Percentiles rank a stretch among this genome's conserved stretches.
Evolutionary conservation across 2,329 filamentous ascomycete genomes (phyloP).

Genomic region (Teratosphaeria epicoccoides): DNA sequence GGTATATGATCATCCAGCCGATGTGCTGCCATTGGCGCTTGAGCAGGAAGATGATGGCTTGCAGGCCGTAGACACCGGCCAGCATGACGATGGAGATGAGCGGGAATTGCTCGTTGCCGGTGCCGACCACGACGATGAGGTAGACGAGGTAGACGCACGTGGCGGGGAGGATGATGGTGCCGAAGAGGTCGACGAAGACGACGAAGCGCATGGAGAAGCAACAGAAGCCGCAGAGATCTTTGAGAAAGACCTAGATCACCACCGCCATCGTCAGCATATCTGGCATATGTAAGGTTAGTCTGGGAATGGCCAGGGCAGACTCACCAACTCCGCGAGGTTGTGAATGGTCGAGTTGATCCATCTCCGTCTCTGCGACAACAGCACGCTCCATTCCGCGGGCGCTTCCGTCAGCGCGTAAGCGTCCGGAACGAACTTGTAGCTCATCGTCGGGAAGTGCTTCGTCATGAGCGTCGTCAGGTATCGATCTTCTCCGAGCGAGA

Average conservation of each 20-base stretch:
- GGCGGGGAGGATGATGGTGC: conserved; percentile 83
- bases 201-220: conserved; percentile 97
- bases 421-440: conserved; percentile 90
- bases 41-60: conserved; percentile 90
- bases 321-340: conserved; percentile 80
- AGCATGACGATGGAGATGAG: conserved; percentile 81
- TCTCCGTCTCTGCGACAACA: conserved; percentile 93
- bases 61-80: conserved; percentile 85
- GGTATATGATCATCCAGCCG: conserved; percentile 99
- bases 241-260: conserved; percentile 46
- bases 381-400: conserved; percentile 83
- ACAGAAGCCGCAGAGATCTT: conserved; percentile 96
- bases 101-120: conserved; percentile 63
- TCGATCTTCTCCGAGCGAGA: conserved; percentile 92
- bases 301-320: not conserved
- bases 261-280: not conserved
- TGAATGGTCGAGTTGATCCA: conserved; percentile 99
- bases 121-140: conserved; percentile 69
- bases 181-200: conserved; percentile 86
- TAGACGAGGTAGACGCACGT: conserved; percentile 80
- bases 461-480: conserved; percentile 96
- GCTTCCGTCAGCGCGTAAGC: conserved; percentile 90
- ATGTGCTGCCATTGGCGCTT: conserved; percentile 98
- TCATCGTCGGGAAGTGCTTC: conserved; percentile 91
- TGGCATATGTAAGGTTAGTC: not conserved